A percentile compares a stretch with the other conserved stretches of the same genome.
These are phyloP conservation scores for Craspedostauros australis DNA, from an alignment of 108 stramenopile species.

Conservation along the genomic window DNA sequence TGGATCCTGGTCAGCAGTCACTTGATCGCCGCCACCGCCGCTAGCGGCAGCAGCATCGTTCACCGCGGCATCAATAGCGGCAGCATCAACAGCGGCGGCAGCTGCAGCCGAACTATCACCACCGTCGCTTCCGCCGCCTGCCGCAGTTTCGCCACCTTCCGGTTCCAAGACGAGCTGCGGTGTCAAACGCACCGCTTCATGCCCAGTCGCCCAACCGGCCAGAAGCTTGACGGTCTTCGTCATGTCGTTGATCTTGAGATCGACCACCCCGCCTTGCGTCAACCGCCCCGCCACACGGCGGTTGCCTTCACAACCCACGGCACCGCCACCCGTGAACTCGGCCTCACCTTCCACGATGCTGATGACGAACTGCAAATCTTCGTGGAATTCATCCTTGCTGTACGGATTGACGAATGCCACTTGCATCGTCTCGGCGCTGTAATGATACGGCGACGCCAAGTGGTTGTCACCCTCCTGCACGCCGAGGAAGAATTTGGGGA, in stretches of 20 bases:
- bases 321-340: constrained; percentile 28
- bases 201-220: constrained; percentile 77
- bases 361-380: constrained; percentile 57
- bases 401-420: constrained; percentile 36
- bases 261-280: constrained; percentile 13
- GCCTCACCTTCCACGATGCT: constrained; percentile 33
- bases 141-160: not conserved
- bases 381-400: constrained; percentile 24
- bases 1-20: not conserved
- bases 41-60: no score
- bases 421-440: constrained; percentile 11
- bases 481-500: constrained; percentile 38
- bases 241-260: constrained; percentile 28
- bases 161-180: constrained; percentile 31
- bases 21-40: constrained; percentile 1
- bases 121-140: not conserved
- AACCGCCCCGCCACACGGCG: constrained; percentile 21
- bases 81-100: no score
- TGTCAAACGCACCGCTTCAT: constrained; percentile 57
- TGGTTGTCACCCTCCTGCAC: constrained; percentile 17
- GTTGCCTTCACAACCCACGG: constrained; percentile 30
- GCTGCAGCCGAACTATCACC: no score
- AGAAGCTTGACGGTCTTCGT: constrained; percentile 17
- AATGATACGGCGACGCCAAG: constrained; percentile 16
- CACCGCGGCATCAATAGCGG: no score